Evolutionary conservation across 305 asterid genomes (phyloP), one percentile per base, ranked within the genome.

Genomic region (Fraxinus velutina): DNA sequence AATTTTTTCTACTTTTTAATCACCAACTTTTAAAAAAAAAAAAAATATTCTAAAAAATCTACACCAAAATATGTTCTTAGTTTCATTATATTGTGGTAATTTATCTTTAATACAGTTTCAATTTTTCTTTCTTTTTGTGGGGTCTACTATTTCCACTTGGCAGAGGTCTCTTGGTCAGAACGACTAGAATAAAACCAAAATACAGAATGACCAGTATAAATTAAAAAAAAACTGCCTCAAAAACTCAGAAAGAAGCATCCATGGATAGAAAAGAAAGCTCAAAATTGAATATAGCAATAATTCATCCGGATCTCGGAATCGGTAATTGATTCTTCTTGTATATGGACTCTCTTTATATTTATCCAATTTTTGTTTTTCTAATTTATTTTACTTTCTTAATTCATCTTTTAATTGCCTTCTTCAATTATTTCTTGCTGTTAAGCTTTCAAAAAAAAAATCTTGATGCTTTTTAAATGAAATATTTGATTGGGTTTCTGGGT

Each of bases 271-370:
- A 86, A 70, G 89, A 82, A 57, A 79, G 77, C 85, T 88, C 93
- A 0, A 91, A 87, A 84, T 81, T 92, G 83, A 94, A 87, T 30
- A 88, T 94, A 34, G 98, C 97, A 13, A 90, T 93, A 73, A 91
- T 94, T 79, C 98, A 93, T 80, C 98, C 98, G 5, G 97, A 94
- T 92, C 98, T 94, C 76, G 98, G 97, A 85, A 93, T 94, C 78
- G 97, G 97, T 92, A 42, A 2, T 2, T 42, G 52, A 42, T 10
- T 42, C n/a, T 42, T 42, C 52, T 42, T 10, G 52, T 42, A 10
- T 42, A 42, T 2, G 52, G 52, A 42, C n/a, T 42, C 52, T 42
- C 52, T 10, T 42, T 42, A 2, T 10, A 12, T 42, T 42, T 60
- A 21, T 8, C 12, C 9, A 60, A 60, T 6, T 22, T 6, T 2